Conservation (phyloP, 2,329 filamentous ascomycete genomes). For the Aspergillus spinulosporus region DNA sequence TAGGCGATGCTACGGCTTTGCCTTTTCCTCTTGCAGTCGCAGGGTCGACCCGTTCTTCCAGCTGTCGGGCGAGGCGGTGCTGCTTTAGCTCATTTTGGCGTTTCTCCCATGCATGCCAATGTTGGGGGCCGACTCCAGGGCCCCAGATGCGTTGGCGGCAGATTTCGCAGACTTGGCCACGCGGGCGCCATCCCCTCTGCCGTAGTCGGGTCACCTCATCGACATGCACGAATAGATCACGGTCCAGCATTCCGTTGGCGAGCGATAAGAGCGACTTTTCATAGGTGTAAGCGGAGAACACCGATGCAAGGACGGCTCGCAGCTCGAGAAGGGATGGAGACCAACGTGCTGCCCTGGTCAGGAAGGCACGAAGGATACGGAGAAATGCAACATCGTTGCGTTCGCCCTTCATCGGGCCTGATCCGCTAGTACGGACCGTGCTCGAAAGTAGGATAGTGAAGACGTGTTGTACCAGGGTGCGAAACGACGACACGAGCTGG, state of each 20-base stretch:
- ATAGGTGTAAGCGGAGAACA: constrained; percentile 94
- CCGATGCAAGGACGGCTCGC: constrained; percentile 77
- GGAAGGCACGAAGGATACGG: constrained; percentile 82
- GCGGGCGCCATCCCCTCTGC: constrained; percentile 84
- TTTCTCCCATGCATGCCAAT: constrained; percentile 81
- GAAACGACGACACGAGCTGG: constrained; percentile 65
- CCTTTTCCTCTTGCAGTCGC: constrained; percentile 38
- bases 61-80: constrained; percentile 30
- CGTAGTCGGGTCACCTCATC: constrained; percentile 70
- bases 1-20: constrained; percentile 35
- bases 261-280: constrained; percentile 85
- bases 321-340: constrained; percentile 87
- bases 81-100: constrained; percentile 43
- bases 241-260: constrained; percentile 81
- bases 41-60: constrained; percentile 33
- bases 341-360: constrained; percentile 74
- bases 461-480: constrained; percentile 80
- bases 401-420: constrained; percentile 31
- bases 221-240: constrained; percentile 84
- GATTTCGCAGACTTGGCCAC: constrained; percentile 81
- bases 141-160: constrained; percentile 86
- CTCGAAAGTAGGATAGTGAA: constrained; percentile 83
- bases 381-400: constrained; percentile 73
- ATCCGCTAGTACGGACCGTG: constrained; percentile 56
- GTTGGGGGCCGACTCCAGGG: constrained; percentile 71